Evolutionary conservation across 2,329 filamentous ascomycete species (phyloP).

Genomic region (Pseudogymnoascus sp.): DNA sequence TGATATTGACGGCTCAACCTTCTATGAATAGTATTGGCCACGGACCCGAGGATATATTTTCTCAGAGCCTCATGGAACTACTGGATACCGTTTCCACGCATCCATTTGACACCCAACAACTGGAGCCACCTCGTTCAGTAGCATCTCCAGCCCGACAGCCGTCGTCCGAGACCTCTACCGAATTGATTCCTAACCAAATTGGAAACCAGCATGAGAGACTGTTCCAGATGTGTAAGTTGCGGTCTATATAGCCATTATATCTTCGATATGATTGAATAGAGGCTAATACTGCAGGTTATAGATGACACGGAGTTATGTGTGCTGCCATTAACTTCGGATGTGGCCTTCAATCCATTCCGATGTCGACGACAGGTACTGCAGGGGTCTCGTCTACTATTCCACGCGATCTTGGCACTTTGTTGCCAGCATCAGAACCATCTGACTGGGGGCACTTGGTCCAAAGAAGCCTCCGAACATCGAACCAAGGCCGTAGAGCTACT

Average conservation of each 20-base stretch:
- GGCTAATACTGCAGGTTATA: constrained; percentile 14
- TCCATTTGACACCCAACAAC: not conserved
- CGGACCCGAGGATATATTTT: not conserved
- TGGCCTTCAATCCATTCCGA: constrained; percentile 30
- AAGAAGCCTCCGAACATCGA: constrained; percentile 22
- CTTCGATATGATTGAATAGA: not conserved
- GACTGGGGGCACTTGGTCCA: constrained; percentile 20
- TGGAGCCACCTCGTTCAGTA: not conserved
- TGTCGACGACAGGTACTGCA: constrained; percentile 20
- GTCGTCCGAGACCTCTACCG: not conserved
- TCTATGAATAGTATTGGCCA: constrained; percentile 8
- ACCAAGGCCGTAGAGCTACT: constrained; percentile 25
- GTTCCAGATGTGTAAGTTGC: constrained; percentile 6
- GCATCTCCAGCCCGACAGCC: not conserved
- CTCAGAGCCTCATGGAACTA: not conserved
- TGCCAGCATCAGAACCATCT: constrained; percentile 27
- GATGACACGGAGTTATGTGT: constrained; percentile 32
- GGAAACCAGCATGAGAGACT: not conserved
- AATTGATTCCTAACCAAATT: not conserved
- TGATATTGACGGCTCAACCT: not conserved
- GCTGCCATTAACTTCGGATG: constrained; percentile 29
- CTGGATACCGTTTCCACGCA: not conserved
- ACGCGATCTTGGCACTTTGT: constrained; percentile 28
- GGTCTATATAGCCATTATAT: not conserved
- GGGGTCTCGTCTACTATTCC: constrained; percentile 27